Evolutionary conservation across 2,329 filamentous ascomycete species (phyloP), one percentile per base, ranked within the genome.

Genomic region (Paraphaeosphaeria minitans): DNA sequence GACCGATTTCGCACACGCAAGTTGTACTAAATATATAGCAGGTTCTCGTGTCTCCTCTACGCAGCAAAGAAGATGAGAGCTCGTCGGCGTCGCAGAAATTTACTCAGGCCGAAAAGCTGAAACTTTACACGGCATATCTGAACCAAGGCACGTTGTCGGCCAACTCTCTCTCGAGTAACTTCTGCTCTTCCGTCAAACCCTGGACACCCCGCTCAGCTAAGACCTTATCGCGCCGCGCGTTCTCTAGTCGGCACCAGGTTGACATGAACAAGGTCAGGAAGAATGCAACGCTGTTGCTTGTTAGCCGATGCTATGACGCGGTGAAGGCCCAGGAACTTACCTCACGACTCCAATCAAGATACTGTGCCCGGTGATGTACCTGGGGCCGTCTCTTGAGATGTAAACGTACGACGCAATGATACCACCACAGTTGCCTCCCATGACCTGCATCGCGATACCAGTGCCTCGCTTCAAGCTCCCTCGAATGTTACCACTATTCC

Each of bases 351-450:
- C 80, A 27, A 84, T 78, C 39, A 84, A 72, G 21, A 80, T 79
- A 24, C 73, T 73, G 61, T 84, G 81, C 1, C 82, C 82, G 10
- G 69, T 71, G 31, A 78, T 75, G 65, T 81, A 84, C 29, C 78
- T 68, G 33, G 79, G 77, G 2, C 68, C 66, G 62, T 84, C 78
- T 29, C 76, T 75, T 22, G 75, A 57, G 6, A 80, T 70, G 61
- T 82, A 86, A 14, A 84, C 77, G 61, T 82, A 84, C 4, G 79
- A 77, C 1, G 82, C 78, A 52, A 85, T 83, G n/a, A 97, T 86
- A 31, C 93, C 93, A 71, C 95, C 95, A 51, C 97, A 82, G 24
- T 79, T 78, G 4, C 81, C 81, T 21, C 82, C 80, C 59, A 82
- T 83, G 41, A 84, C 80, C 62, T 84, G 82, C 79, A 85, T 83